phyloP scores from a whole-genome alignment of 2,329 filamentous ascomycete genomes.

The Cladosporium sp. region DNA sequence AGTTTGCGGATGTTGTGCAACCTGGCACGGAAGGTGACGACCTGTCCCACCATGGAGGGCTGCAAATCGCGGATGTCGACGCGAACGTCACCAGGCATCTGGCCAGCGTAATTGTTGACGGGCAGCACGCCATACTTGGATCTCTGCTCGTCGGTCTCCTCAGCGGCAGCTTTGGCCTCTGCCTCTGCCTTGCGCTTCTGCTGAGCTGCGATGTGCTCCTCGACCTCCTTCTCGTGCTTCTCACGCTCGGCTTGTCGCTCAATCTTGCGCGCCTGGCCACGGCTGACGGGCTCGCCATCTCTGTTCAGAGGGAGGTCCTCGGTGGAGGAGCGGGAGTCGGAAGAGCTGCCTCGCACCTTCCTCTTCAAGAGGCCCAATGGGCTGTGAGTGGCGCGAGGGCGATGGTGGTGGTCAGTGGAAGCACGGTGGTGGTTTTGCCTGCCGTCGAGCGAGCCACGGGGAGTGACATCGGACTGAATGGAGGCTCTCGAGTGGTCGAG shows the following conservation, averaged over 20 bases:
- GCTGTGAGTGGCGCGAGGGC: conserved; percentile 33
- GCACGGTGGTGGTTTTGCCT: conserved; percentile 3
- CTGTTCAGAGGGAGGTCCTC: conserved; percentile 49
- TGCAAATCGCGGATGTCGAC: conserved; percentile 56
- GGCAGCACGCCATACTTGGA: conserved; percentile 60
- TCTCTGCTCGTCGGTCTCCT: conserved; percentile 61
- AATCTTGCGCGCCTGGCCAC: conserved; percentile 53
- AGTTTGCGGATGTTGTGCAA: conserved; percentile 79
- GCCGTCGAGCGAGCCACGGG: not conserved
- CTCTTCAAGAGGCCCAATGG: conserved; percentile 38
- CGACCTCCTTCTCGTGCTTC: conserved; percentile 46
- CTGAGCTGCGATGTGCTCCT: conserved; percentile 49
- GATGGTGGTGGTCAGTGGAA: conserved; percentile 27
- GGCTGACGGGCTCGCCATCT: conserved; percentile 53
- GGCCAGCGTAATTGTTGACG: conserved; percentile 60
- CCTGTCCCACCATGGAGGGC: conserved; percentile 56
- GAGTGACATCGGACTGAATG: not conserved
- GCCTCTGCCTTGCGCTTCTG: conserved; percentile 52
- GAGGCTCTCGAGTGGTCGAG: conserved; percentile 16
- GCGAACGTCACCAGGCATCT: conserved; percentile 52
- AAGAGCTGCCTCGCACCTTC: conserved; percentile 34
- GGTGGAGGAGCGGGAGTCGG: conserved; percentile 39
- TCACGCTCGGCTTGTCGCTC: conserved; percentile 50
- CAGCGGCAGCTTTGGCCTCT: conserved; percentile 50
- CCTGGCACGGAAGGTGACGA: conserved; percentile 68